These are phyloP conservation scores for Phytopythium ostracodes DNA, from an alignment of 352 stramenopile genomes.

Conservation along the genomic window DNA sequence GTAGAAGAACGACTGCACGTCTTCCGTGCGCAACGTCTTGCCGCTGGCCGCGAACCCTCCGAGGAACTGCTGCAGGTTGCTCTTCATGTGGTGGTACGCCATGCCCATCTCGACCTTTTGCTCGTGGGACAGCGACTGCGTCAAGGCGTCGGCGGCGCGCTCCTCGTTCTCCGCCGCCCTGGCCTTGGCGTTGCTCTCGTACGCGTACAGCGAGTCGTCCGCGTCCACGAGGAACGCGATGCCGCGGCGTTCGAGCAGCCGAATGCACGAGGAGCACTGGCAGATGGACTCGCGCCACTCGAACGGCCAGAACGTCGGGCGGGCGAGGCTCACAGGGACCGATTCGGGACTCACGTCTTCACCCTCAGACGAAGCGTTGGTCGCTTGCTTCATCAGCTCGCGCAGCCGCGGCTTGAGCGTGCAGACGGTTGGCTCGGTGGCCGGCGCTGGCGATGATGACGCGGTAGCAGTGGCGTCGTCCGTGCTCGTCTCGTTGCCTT, in stretches of 20 bases:
- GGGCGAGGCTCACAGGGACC: slow-evolving; percentile 3
- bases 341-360: slow-evolving; percentile 1
- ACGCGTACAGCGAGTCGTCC: slow-evolving; percentile 59
- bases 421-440: not conserved
- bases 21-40: slow-evolving; percentile 66
- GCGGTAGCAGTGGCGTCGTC: not conserved
- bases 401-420: slow-evolving; percentile 4
- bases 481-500: slow-evolving; percentile 2
- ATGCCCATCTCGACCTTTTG: slow-evolving; percentile 75
- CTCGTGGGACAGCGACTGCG: slow-evolving; percentile 54
- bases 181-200: slow-evolving; percentile 42
- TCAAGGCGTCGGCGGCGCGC: slow-evolving; percentile 42
- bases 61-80: slow-evolving; percentile 62
- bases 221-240: slow-evolving; percentile 61
- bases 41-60: slow-evolving; percentile 45
- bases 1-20: slow-evolving; percentile 72
- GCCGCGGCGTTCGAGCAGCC: slow-evolving; percentile 37
- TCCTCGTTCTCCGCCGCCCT: slow-evolving; percentile 38
- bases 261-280: slow-evolving; percentile 46
- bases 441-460: not conserved
- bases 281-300: slow-evolving; percentile 62
- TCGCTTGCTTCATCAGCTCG: slow-evolving; percentile 7
- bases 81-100: slow-evolving; percentile 72
- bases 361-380: not conserved
- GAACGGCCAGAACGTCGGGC: slow-evolving; percentile 60